Evolutionary conservation across 192 early-diverging fungal genomes (phyloP).

Genomic region (Podochytrium sp.): DNA sequence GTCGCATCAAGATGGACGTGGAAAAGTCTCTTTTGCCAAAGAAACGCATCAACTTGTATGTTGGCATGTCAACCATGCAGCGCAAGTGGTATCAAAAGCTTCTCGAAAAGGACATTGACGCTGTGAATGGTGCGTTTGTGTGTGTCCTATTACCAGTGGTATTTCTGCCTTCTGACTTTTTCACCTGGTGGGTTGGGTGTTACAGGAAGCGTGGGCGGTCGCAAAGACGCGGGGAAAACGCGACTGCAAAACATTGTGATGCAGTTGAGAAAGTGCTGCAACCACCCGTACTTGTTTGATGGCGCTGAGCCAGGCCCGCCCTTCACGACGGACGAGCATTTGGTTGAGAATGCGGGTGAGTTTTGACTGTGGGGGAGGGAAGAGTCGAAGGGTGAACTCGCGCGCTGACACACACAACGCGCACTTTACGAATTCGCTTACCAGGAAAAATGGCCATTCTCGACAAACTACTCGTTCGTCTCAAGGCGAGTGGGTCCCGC

Average conservation of each 20-base stretch:
- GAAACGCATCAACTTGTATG: conserved; percentile 89
- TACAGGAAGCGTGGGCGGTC: conserved; percentile 42
- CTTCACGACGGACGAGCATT: conserved; percentile 94
- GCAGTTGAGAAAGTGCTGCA: conserved; percentile 83
- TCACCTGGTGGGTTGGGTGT: background rate
- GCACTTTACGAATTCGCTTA: too few species aligned
- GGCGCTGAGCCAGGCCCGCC: conserved; percentile 93
- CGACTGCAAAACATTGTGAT: conserved; percentile 94
- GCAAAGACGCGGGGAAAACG: conserved; percentile 84
- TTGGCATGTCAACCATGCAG: conserved; percentile 93
- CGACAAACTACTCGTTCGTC: conserved; percentile 82
- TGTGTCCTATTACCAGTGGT: background rate
- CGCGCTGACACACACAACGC: background rate
- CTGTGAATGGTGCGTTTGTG: conserved; percentile 77
- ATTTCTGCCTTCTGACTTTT: background rate
- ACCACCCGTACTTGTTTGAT: conserved; percentile 91
- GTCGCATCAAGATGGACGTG: conserved; percentile 78
- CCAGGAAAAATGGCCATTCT: conserved; percentile 89
- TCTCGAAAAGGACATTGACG: conserved; percentile 95
- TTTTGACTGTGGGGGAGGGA: too few species aligned
- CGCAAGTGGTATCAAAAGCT: conserved; percentile 94
- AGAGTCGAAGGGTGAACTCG: background rate
- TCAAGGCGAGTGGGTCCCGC: conserved; percentile 89
- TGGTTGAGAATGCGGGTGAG: conserved; percentile 82
- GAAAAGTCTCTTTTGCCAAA: conserved; percentile 96